Evolutionary conservation across 495 filamentous ascomycete species (phyloP).

Genomic region (Filosporella fistucella): DNA sequence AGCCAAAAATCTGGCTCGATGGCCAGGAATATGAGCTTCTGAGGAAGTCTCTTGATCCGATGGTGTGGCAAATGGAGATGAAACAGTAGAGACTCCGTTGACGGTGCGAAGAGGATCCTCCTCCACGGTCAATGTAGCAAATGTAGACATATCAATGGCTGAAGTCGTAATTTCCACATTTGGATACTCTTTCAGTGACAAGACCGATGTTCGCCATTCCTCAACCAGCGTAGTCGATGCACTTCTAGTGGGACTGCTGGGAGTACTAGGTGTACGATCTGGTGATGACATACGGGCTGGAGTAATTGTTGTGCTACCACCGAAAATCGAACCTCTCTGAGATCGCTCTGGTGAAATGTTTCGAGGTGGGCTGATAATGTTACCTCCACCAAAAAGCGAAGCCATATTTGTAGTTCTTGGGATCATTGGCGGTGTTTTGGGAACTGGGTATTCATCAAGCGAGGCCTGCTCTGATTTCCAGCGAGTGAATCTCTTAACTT

Average conservation of each 20-base stretch:
- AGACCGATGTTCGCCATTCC: conserved; percentile 59
- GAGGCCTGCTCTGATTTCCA: conserved; percentile 24
- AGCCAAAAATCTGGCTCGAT: conserved; percentile 75
- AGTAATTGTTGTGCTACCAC: conserved; percentile 23
- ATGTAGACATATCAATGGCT: conserved; percentile 71
- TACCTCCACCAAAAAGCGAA: conserved; percentile 35
- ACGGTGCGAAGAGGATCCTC: conserved; percentile 71
- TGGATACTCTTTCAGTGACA: conserved; percentile 48
- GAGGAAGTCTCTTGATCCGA: conserved; percentile 23
- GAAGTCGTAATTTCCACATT: conserved; percentile 60
- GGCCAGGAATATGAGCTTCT: conserved; percentile 65
- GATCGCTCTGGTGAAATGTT: conserved; percentile 17
- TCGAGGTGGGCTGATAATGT: conserved; percentile 13
- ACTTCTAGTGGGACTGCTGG: conserved; percentile 5
- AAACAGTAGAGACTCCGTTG: conserved; percentile 47
- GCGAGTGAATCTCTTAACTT: conserved; percentile 26
- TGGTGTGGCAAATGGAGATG: conserved; percentile 56
- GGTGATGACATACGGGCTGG: conserved; percentile 8
- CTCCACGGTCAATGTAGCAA: conserved; percentile 60
- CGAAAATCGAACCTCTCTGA: conserved; percentile 8
- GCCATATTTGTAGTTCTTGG: conserved; percentile 22
- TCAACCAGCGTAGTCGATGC: conserved; percentile 27
- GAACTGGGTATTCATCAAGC: conserved; percentile 21
- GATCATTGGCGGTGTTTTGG: conserved; percentile 22
- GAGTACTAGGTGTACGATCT: conserved; percentile 14